These are phyloP conservation scores for Nemania sp. DNA, from an alignment of 2,329 filamentous ascomycete genomes.

Conservation along the genomic window DNA sequence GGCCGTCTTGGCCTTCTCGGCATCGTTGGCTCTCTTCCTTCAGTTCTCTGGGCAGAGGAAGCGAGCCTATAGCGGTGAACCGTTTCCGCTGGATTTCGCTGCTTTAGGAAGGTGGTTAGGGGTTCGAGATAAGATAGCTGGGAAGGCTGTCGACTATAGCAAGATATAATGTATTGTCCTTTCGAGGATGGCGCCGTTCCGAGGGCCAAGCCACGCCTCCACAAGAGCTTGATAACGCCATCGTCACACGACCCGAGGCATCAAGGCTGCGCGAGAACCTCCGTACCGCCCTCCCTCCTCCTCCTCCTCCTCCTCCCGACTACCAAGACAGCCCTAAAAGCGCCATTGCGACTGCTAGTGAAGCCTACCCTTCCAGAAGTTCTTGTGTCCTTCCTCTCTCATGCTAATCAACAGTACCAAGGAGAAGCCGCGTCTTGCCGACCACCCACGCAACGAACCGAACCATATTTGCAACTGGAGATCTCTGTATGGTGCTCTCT, in stretches of 20 bases:
- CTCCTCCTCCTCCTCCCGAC: no score
- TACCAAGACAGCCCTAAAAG: not conserved
- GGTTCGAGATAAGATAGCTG: slow-evolving; percentile 19
- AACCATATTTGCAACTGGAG: not conserved
- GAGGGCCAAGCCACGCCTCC: slow-evolving; percentile 8
- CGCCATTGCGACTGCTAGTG: not conserved
- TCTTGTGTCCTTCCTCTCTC: slow-evolving; percentile 14
- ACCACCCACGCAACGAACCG: not conserved
- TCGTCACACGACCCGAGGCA: not conserved
- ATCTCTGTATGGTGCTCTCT: not conserved
- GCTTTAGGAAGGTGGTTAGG: slow-evolving; percentile 24
- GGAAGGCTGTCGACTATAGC: not conserved
- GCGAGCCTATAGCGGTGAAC: slow-evolving; percentile 5
- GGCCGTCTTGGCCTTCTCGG: slow-evolving; percentile 23
- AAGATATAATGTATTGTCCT: no score
- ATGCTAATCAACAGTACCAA: not conserved
- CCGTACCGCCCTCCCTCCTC: no score
- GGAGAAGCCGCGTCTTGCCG: not conserved
- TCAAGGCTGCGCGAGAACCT: not conserved
- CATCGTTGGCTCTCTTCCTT: slow-evolving; percentile 11
- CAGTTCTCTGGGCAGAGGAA: slow-evolving; percentile 21
- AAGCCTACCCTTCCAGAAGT: slow-evolving; percentile 14
- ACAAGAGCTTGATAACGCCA: slow-evolving; percentile 22
- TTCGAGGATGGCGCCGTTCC: not conserved
- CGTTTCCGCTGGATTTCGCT: not conserved